These are phyloP conservation scores for Debaryomyces sp. DNA, from an alignment of 1,139 yeast genomes.

Conservation along the genomic window DNA sequence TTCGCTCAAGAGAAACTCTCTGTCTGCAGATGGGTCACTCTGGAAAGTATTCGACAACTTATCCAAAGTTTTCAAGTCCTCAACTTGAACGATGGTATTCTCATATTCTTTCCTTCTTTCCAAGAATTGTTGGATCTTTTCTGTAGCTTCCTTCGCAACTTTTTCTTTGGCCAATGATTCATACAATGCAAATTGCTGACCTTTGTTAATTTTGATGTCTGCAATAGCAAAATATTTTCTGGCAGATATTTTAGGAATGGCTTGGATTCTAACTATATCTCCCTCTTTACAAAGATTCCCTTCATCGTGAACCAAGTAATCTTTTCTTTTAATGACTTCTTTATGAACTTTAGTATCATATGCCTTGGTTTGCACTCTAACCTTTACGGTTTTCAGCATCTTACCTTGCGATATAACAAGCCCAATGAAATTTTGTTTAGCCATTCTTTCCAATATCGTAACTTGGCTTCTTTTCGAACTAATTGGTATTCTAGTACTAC, in stretches of 20 bases:
- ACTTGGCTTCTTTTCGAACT: background rate
- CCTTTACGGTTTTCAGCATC: conserved; percentile 94
- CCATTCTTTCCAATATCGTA: conserved; percentile 50
- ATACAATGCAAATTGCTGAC: conserved; percentile 87
- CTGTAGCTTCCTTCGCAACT: conserved; percentile 64
- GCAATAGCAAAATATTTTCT: conserved; percentile 91
- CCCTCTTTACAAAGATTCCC: conserved; percentile 92
- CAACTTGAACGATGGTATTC: conserved; percentile 40
- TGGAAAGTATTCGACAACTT: conserved; percentile 38
- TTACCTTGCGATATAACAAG: conserved; percentile 94
- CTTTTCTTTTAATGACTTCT: conserved; percentile 77
- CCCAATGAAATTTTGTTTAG: conserved; percentile 88
- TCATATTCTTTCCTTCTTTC: conserved; percentile 46
- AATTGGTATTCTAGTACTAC: background rate
- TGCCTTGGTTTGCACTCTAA: conserved; percentile 73
- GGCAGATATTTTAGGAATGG: conserved; percentile 83
- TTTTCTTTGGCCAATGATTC: conserved; percentile 70
- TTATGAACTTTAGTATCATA: conserved; percentile 74
- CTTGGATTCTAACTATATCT: conserved; percentile 90
- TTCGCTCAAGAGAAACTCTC: conserved; percentile 38
- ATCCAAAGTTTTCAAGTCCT: conserved; percentile 53
- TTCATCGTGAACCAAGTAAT: conserved; percentile 92
- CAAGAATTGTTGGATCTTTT: conserved; percentile 52
- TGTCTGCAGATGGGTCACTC: conserved; percentile 40
- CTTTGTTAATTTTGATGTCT: conserved; percentile 84